Conservation (phyloP, 805 yeast genomes). For the Torulaspora gathmanii region DNA sequence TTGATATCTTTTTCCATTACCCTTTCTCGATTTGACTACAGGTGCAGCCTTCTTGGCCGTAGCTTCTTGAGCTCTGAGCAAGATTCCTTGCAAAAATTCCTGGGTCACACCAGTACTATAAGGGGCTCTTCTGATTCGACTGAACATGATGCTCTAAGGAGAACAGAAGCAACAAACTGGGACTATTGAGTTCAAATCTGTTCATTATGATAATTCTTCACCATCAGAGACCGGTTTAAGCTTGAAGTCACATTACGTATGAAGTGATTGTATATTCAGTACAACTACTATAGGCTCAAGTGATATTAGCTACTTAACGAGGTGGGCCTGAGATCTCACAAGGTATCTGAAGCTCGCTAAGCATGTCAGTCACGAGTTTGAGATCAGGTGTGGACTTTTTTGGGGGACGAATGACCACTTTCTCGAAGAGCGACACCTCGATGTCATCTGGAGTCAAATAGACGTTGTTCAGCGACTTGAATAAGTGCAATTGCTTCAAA, state of each 20-base stretch:
- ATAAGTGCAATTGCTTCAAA: slow-evolving; percentile 40
- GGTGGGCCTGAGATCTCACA: slow-evolving; percentile 6
- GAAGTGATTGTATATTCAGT: no score
- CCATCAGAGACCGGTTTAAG: not conserved
- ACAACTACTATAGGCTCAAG: no score
- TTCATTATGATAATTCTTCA: not conserved
- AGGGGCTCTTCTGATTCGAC: slow-evolving; percentile 9
- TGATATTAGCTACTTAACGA: no score
- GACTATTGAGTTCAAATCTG: not conserved
- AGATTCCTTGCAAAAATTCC: slow-evolving; percentile 31
- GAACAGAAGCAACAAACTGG: not conserved
- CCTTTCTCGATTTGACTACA: slow-evolving; percentile 7
- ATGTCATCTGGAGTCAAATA: slow-evolving; percentile 59
- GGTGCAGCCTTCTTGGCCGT: slow-evolving; percentile 20
- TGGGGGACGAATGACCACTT: slow-evolving; percentile 17
- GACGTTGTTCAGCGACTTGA: slow-evolving; percentile 68
- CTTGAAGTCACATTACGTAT: not conserved
- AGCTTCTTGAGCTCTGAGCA: slow-evolving; percentile 33
- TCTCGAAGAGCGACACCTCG: slow-evolving; percentile 23
- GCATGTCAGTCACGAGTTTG: slow-evolving; percentile 1
- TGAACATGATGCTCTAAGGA: not conserved
- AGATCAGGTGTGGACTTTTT: slow-evolving; percentile 1
- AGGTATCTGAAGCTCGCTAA: slow-evolving; percentile 10
- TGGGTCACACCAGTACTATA: slow-evolving; percentile 29
- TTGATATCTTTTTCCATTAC: slow-evolving; percentile 3